phyloP scores from a whole-genome alignment of 2,329 filamentous ascomycete species.

The Penicillium sp. region DNA sequence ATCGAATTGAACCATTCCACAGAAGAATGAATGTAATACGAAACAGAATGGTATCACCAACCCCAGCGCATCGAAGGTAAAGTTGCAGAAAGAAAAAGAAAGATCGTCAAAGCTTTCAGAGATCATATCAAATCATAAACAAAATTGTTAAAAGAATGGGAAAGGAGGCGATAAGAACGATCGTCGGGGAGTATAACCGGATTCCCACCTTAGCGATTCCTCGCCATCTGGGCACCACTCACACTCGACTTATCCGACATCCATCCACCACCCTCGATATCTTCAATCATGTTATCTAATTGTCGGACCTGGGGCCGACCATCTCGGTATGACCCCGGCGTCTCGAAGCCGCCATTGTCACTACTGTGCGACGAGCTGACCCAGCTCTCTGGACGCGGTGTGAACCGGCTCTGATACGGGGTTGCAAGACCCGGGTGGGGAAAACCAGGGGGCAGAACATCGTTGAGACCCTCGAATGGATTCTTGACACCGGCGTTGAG shows the following conservation, averaged over 20 bases:
- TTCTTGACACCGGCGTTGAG: constrained; percentile 41
- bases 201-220: constrained; percentile 11
- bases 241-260: constrained; percentile 30
- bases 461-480: constrained; percentile 30
- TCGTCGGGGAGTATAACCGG: not conserved
- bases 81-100: not conserved
- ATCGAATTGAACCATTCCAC: not conserved
- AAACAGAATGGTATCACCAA: constrained; percentile 13
- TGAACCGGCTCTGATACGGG: constrained; percentile 17
- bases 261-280: constrained; percentile 38
- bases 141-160: not conserved
- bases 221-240: constrained; percentile 13
- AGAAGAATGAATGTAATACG: not conserved
- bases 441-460: constrained; percentile 25
- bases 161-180: not conserved
- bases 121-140: not conserved
- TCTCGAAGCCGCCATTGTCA: constrained; percentile 29
- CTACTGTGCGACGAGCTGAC: constrained; percentile 33
- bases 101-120: not conserved
- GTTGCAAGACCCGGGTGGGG: constrained; percentile 19
- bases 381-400: constrained; percentile 33
- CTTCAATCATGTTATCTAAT: constrained; percentile 37
- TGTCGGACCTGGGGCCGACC: constrained; percentile 29
- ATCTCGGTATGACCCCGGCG: constrained; percentile 20
- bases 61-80: not conserved